These are phyloP conservation scores for Gnomoniopsis smithogilvyi DNA, from an alignment of 2,329 filamentous ascomycete genomes.

Conservation along the genomic window DNA sequence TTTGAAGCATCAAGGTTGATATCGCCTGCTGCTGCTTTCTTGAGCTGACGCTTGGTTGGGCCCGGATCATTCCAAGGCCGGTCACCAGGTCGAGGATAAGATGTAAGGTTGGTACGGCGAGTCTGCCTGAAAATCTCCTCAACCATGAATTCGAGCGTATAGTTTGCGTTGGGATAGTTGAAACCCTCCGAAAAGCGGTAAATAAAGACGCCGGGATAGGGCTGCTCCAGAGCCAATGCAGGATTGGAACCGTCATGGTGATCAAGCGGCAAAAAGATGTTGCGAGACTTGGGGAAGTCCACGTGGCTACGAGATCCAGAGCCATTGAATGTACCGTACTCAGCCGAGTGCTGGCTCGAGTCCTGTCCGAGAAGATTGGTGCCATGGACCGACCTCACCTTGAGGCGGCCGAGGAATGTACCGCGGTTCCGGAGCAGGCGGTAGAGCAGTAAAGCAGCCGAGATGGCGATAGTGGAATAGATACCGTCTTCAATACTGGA, in stretches of 20 bases:
- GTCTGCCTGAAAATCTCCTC: slow-evolving; percentile 67
- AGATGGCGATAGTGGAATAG: slow-evolving; percentile 78
- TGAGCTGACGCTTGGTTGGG: slow-evolving; percentile 48
- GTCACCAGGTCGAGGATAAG: slow-evolving; percentile 67
- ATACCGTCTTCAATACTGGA: slow-evolving; percentile 87
- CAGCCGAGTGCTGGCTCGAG: slow-evolving; percentile 40
- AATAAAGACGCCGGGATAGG: slow-evolving; percentile 91
- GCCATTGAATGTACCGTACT: slow-evolving; percentile 56
- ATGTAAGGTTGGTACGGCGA: slow-evolving; percentile 68
- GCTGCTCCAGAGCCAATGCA: slow-evolving; percentile 70
- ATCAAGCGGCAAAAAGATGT: slow-evolving; percentile 82
- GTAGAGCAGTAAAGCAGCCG: slow-evolving; percentile 75
- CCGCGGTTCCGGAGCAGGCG: slow-evolving; percentile 80
- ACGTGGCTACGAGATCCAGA: slow-evolving; percentile 22
- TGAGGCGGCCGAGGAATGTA: slow-evolving; percentile 77
- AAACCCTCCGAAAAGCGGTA: slow-evolving; percentile 94
- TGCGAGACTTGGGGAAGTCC: slow-evolving; percentile 55
- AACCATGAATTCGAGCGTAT: slow-evolving; percentile 78
- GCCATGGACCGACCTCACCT: slow-evolving; percentile 78
- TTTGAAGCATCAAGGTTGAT: slow-evolving; percentile 18
- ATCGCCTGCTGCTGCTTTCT: slow-evolving; percentile 21
- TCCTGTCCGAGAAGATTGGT: slow-evolving; percentile 70
- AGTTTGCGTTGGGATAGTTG: slow-evolving; percentile 92
- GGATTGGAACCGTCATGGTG: slow-evolving; percentile 92
- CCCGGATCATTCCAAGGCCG: slow-evolving; percentile 95